Conservation (phyloP, 495 filamentous ascomycete species). For the Penicillium nucicola region DNA sequence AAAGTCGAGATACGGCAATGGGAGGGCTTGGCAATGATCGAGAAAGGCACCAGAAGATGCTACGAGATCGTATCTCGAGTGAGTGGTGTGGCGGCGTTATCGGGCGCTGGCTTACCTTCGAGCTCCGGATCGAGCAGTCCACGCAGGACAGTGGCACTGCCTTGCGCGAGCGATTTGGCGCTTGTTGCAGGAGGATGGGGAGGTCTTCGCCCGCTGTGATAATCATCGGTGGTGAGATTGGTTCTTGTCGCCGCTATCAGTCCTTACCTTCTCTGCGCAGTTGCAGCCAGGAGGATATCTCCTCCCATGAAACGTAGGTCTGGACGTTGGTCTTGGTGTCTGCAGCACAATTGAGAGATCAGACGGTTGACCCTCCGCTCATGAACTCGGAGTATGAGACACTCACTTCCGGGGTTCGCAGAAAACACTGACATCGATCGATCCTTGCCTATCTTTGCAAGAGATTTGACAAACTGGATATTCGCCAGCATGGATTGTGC, state of each 20-base stretch:
- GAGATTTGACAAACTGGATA: constrained; percentile 21
- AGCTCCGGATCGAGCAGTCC: constrained; percentile 24
- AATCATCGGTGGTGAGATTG: neutral
- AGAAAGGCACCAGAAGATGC: constrained; percentile 28
- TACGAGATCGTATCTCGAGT: neutral
- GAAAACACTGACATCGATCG: constrained; percentile 18
- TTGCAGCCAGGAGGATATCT: constrained; percentile 22
- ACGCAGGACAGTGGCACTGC: constrained; percentile 17
- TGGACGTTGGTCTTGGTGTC: constrained; percentile 21
- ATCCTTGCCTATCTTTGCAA: constrained; percentile 7
- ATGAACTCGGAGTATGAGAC: neutral
- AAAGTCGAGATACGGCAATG: constrained; percentile 23
- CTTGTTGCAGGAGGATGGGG: constrained; percentile 20
- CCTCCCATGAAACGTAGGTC: constrained; percentile 12
- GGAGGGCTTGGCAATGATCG: constrained; percentile 27
- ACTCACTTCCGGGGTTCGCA: constrained; percentile 25
- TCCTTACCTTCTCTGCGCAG: constrained; percentile 19
- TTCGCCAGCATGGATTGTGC: constrained; percentile 28
- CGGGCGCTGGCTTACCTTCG: constrained; percentile 18
- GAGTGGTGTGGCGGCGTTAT: no score
- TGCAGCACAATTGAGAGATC: neutral
- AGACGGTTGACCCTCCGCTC: neutral
- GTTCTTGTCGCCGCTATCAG: neutral
- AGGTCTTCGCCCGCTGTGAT: constrained; percentile 16
- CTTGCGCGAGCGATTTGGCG: constrained; percentile 19